Evolutionary conservation across 139 green algal genomes (phyloP), one percentile per base, ranked within the genome.

Genomic region (Pseudopediastrum boryanum): DNA sequence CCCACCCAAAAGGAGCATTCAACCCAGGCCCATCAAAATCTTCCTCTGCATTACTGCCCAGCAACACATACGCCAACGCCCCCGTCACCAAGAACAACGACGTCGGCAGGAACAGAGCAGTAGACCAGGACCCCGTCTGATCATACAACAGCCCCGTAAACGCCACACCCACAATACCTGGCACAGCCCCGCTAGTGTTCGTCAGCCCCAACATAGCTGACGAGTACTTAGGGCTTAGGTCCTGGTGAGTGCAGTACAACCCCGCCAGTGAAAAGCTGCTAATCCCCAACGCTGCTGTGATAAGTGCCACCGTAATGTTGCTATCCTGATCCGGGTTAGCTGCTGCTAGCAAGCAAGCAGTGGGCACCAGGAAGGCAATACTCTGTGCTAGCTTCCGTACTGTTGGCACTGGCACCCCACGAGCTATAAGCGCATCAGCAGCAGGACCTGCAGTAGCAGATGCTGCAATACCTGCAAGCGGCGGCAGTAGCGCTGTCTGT

Each of bases 161-260:
- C 6, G 89, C 85, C 2, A 98, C 94, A 2, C 95, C 95, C 25
- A 98, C 74, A 70, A 98, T 93, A 51, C 96, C 96, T 0, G 96
- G 96, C 16, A 98, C 66, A 7, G 92, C 90, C 29, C 93, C 96
- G 2, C 84, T 76, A 4, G 93, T 97, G 87, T 98, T 99, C 58
- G 94, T 99, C n/a, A 98, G 84, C 41, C 94, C 95, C 72, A 99
- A 89, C 77, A 99, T 89, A 2, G 98, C 84, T 27, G 88, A 86
- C 2, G 94, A 92, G 81, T 98, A 98, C 54, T 93, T 93, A 19
- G 93, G 92, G 0, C 86, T 95, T 74, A 99, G 87, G 87, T 99
- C 96, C 63, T 95, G 91, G 81, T 99, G 96, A 56, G 95, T 98
- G 88, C 93, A 98, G 91, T 98, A 99, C 52, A 99, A 90, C 0